A percentile compares a stretch with the other conserved stretches of the same genome.
These are phyloP conservation scores for Pseudogymnoascus sp. DNA, from an alignment of 2,329 filamentous ascomycete species.

Conservation along the genomic window DNA sequence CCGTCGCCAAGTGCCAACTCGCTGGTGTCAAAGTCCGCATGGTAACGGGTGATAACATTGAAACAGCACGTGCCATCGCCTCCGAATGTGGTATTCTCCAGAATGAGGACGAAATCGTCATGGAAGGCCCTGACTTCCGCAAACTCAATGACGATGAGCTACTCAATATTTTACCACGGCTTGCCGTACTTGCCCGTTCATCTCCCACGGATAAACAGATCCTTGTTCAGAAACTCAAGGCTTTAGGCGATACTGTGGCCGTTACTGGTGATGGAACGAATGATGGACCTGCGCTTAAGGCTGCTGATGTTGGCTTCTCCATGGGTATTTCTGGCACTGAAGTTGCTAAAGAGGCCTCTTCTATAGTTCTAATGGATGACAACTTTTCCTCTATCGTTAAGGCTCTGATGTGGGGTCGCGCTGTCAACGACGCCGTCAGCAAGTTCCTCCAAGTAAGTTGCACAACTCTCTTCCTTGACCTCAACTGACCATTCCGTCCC, in stretches of 20 bases:
- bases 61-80: conserved; percentile 72
- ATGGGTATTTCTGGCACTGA: conserved; percentile 77
- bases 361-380: conserved; percentile 81
- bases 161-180: conserved; percentile 56
- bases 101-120: conserved; percentile 56
- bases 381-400: conserved; percentile 84
- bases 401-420: conserved; percentile 71
- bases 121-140: conserved; percentile 72
- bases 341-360: conserved; percentile 37
- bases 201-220: conserved; percentile 71
- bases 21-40: conserved; percentile 75
- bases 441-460: conserved; percentile 49
- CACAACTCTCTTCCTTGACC: neutral
- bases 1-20: conserved; percentile 63
- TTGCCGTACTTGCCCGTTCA: conserved; percentile 65
- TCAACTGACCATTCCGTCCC: conserved; percentile 19
- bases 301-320: conserved; percentile 74
- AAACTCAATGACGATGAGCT: conserved; percentile 60
- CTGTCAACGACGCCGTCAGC: conserved; percentile 70
- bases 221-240: conserved; percentile 62
- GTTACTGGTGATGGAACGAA: conserved; percentile 81
- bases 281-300: conserved; percentile 72
- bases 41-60: conserved; percentile 72
- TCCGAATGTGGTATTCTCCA: conserved; percentile 65
- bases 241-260: conserved; percentile 67